phyloP scores from a whole-genome alignment of 495 filamentous ascomycete genomes.

The Tuber microsphaerosporum region DNA sequence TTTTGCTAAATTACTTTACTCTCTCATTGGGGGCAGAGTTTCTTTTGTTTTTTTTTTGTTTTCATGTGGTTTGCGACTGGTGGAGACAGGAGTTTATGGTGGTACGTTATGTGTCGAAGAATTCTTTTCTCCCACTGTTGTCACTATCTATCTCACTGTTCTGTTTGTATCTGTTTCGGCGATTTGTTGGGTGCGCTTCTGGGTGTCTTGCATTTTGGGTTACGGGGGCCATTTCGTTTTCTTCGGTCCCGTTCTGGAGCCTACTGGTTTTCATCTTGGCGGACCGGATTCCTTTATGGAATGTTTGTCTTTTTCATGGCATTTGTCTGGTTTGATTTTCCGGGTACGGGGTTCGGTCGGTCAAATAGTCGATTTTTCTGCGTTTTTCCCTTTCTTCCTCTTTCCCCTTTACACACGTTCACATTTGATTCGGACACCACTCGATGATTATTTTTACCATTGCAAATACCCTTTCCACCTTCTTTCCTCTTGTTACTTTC shows the following conservation, averaged over 20 bases:
- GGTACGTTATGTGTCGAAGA: conserved; percentile 23
- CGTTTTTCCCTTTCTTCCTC: background rate
- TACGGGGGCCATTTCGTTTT: background rate
- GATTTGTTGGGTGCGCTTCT: conserved; percentile 4
- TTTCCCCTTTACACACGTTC: background rate
- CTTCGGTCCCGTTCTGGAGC: background rate
- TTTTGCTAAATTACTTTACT: conserved; percentile 24
- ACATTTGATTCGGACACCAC: background rate
- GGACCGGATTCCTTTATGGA: background rate
- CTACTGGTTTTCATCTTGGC: background rate
- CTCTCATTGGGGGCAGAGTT: conserved; percentile 25
- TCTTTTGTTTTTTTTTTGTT: conserved; percentile 27
- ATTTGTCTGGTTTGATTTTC: conserved; percentile 6
- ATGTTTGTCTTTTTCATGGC: conserved; percentile 1
- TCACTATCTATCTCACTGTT: conserved; percentile 1
- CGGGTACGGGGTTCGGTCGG: conserved; percentile 2
- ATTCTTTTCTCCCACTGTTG: background rate
- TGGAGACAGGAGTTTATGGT: conserved; percentile 13
- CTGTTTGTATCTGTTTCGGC: background rate
- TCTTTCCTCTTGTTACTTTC: conserved; percentile 6
- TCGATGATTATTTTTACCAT: background rate
- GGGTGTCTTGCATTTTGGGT: conserved; percentile 4
- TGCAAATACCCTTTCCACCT: conserved; percentile 10
- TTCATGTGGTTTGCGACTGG: conserved; percentile 16
- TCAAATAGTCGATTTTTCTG: background rate